A percentile compares a stretch with the other conserved stretches of the same genome.
Evolutionary conservation across 495 filamentous ascomycete species (phyloP).

Genomic region (Neurospora sp.): DNA sequence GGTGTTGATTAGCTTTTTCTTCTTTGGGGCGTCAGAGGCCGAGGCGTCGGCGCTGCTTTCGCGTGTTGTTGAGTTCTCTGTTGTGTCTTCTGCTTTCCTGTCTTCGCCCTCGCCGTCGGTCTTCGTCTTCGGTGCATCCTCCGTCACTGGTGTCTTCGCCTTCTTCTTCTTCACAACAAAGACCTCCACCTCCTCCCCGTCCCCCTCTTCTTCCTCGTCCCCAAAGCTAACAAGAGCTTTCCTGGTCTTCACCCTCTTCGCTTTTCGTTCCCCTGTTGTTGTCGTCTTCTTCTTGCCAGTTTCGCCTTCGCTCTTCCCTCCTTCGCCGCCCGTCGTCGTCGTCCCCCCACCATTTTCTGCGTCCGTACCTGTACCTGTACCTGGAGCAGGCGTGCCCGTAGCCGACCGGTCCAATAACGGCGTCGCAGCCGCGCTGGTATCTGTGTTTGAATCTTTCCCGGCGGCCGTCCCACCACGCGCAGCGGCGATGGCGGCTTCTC

Average conservation of each 20-base stretch:
- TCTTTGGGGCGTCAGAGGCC: conserved; percentile 12
- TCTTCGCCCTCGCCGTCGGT: conserved; percentile 18
- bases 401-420: conserved; percentile 24
- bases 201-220: conserved; percentile 25
- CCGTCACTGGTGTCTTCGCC: conserved; percentile 22
- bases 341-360: background rate
- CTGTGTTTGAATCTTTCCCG: background rate
- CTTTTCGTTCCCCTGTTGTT: background rate
- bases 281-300: conserved; percentile 27
- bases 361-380: background rate
- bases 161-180: conserved; percentile 33
- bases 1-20: conserved; percentile 55
- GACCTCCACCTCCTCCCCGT: conserved; percentile 8
- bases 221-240: conserved; percentile 35
- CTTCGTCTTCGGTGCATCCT: conserved; percentile 10
- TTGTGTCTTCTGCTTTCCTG: conserved; percentile 7
- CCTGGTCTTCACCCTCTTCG: conserved; percentile 7
- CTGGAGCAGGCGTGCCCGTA: conserved; percentile 24
- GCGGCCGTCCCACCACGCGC: conserved; percentile 7
- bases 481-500: conserved; percentile 48
- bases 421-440: conserved; percentile 16
- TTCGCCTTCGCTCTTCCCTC: conserved; percentile 34
- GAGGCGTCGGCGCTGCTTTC: conserved; percentile 18
- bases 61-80: conserved; percentile 28
- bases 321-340: conserved; percentile 11